Conservation (phyloP, 2,329 filamentous ascomycete species). For the Alternaria sp. region DNA sequence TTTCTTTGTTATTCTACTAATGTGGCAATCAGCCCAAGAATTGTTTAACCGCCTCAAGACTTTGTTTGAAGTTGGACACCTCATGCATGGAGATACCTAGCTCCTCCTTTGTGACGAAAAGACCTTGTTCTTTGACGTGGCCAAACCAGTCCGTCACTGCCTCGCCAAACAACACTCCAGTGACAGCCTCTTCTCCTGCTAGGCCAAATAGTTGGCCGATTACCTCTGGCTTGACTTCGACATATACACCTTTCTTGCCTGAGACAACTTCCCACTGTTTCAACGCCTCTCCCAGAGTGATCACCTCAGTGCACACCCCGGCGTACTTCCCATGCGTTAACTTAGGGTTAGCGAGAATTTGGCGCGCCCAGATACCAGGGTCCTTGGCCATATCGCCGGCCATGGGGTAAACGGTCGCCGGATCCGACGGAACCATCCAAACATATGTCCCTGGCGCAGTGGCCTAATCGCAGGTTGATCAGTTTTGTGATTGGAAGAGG, state of each 20-base stretch:
- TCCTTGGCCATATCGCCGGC: conserved; percentile 10
- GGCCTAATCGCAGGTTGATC: not conserved
- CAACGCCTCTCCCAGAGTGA: conserved; percentile 4
- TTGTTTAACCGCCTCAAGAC: conserved; percentile 3
- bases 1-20: not conserved
- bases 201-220: not conserved
- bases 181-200: conserved; percentile 10
- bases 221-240: conserved; percentile 1
- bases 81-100: conserved; percentile 3
- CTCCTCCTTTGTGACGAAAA: conserved; percentile 9
- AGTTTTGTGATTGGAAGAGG: not conserved
- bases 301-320: conserved; percentile 7
- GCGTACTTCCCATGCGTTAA: conserved; percentile 8
- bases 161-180: conserved; percentile 5
- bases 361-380: conserved; percentile 12
- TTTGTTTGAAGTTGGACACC: conserved; percentile 10
- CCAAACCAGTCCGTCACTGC: conserved; percentile 9
- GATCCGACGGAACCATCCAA: conserved; percentile 8
- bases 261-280: conserved; percentile 1
- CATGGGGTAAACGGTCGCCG: conserved; percentile 6
- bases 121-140: conserved; percentile 1
- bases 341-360: conserved; percentile 8
- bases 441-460: conserved; percentile 2
- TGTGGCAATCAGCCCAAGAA: not conserved
- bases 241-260: conserved; percentile 11